phyloP scores from a whole-genome alignment of 1,284 basidiomycete genomes.

The Fomes fomentarius region DNA sequence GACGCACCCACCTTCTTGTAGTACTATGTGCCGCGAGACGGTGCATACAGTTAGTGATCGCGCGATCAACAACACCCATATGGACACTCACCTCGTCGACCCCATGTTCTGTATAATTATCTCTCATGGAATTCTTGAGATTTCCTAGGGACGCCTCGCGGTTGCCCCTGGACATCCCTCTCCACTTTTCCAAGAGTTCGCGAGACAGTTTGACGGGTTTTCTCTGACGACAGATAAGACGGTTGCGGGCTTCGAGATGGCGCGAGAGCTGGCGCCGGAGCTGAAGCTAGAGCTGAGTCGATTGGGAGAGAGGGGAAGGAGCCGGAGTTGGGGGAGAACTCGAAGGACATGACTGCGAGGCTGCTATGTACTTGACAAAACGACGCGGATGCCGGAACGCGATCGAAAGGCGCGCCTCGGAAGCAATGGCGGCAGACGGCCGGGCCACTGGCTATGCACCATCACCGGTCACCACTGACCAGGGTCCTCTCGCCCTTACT shows the following conservation, averaged over 20 bases:
- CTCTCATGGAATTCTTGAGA: constrained; percentile 66
- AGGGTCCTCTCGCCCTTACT: too few relatives aligned
- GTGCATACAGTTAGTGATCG: not conserved
- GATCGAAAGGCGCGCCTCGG: too few relatives aligned
- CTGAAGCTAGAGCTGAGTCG: too few relatives aligned
- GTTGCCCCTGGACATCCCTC: constrained; percentile 40
- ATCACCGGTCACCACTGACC: too few relatives aligned
- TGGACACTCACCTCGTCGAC: constrained; percentile 57
- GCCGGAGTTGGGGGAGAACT: too few relatives aligned
- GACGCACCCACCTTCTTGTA: constrained; percentile 57
- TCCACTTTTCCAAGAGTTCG: constrained; percentile 12
- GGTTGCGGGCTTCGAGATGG: not conserved
- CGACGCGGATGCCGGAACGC: too few relatives aligned
- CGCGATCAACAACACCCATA: not conserved
- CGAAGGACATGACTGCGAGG: too few relatives aligned
- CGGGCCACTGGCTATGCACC: too few relatives aligned
- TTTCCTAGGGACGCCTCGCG: constrained; percentile 47
- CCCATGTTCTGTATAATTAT: constrained; percentile 68
- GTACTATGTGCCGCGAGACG: constrained; percentile 45
- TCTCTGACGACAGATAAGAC: not conserved
- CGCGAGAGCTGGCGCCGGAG: too few relatives aligned
- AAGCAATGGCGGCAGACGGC: too few relatives aligned
- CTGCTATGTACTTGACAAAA: too few relatives aligned
- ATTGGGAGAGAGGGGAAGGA: too few relatives aligned
- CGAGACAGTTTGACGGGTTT: constrained; percentile 14